Evolutionary conservation across 2,329 filamentous ascomycete genomes (phyloP).

Genomic region (Chalaropsis ovoidea): DNA sequence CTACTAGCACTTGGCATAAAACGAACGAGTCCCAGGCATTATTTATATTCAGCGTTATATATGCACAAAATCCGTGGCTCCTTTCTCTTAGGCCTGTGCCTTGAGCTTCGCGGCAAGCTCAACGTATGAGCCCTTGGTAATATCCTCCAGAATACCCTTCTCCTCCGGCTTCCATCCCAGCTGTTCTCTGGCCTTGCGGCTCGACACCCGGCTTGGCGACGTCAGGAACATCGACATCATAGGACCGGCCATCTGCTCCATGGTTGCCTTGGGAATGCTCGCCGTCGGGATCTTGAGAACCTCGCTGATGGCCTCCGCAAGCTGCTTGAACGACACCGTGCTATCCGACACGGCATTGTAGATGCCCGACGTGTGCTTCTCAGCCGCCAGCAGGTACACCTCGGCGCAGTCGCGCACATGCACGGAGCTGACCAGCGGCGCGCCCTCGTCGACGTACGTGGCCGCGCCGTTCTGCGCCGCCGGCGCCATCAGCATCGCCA

Average conservation of each 20-base stretch:
- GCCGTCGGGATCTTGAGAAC: conserved; percentile 28
- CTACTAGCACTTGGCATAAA: too few species aligned
- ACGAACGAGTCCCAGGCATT: too few species aligned
- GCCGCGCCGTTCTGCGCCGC: conserved; percentile 30
- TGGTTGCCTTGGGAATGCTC: conserved; percentile 26
- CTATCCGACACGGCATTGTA: conserved; percentile 33
- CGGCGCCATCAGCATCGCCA: conserved; percentile 32
- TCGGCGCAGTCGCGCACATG: conserved; percentile 38
- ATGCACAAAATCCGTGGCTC: not conserved
- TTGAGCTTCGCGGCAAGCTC: conserved; percentile 25
- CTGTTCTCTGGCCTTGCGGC: conserved; percentile 33
- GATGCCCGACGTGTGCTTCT: conserved; percentile 32
- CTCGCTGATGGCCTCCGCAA: conserved; percentile 29
- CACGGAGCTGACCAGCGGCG: conserved; percentile 30
- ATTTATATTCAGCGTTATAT: too few species aligned
- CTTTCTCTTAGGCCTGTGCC: conserved; percentile 3
- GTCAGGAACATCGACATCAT: conserved; percentile 33
- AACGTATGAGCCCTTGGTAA: conserved; percentile 29
- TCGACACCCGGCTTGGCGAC: conserved; percentile 32
- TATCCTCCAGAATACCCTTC: conserved; percentile 33
- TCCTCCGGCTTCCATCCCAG: conserved; percentile 35
- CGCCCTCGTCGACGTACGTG: conserved; percentile 31
- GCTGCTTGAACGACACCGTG: conserved; percentile 31
- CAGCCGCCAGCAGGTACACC: conserved; percentile 34
- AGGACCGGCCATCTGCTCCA: conserved; percentile 30